Base-by-base conservation (phyloP, 768 basidiomycete genomes). In the Tricholoma saponaceum region DNA sequence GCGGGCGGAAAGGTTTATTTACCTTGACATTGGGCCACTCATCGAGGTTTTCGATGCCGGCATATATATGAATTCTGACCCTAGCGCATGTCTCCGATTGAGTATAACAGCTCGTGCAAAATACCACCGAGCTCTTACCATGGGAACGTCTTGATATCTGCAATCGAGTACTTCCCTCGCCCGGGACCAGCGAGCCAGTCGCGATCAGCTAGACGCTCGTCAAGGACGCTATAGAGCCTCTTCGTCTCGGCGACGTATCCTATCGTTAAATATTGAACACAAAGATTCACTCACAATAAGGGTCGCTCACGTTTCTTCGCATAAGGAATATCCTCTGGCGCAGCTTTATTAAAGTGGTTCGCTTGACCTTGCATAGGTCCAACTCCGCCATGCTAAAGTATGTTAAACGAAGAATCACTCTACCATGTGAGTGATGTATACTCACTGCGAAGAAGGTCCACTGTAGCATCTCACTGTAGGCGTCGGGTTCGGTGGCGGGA, bases 311-410 rank as follows among this genome's bases (percentile, higher is more conserved):
- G 80, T 61, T 83, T 85, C 70, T 84, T 85, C 32, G 78, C 86
- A 56, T 87, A 92, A 12, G 84, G 83, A 60, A 90, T 76, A 59
- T 87, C 82, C 63, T 86, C 87, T 0, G 85, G 81, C 1, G 86
- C 87, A 61, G 64, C 78, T 7, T 69, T 68, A 54, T 72, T 74
- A 75, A 93, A 95, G 72, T 92, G 89, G 68, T 84, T 82, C 16
- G 88, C 86, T 65, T 91, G 89, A 41, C 89, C 89, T 75, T 93
- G 90, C 89, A 92, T 95, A 14, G 92, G 91, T 22, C 90, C 91
- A 28, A 91, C 70, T 28, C 88, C 89, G 0, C 89, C 90, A 67
- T 91, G 90, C 87, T 90, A 67, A 28, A 58, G 16, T 33, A 22
- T 41, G 20, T n/a, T 22, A 23, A 7, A 22, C 30, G 22, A 14